Evolutionary conservation across 495 filamentous ascomycete genomes (phyloP).

Genomic region (Articulospora tetracladia): DNA sequence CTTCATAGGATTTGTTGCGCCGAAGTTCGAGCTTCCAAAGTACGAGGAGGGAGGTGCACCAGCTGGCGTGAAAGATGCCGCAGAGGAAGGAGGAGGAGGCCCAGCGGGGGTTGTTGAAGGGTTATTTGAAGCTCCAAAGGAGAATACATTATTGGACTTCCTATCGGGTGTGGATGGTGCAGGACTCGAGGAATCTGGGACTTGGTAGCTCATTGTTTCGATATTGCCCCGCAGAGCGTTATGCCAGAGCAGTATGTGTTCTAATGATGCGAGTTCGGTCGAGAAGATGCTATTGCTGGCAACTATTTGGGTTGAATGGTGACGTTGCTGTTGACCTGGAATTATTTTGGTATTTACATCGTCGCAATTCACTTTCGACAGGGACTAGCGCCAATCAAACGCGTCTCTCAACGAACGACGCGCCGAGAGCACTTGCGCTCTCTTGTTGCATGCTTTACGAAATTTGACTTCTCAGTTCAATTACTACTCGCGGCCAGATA

Average conservation of each 20-base stretch:
- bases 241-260: neutral
- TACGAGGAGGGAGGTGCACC: slow-evolving; percentile 61
- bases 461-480: neutral
- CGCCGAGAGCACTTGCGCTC: neutral
- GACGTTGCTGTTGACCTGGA: neutral
- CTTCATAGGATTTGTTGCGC: slow-evolving; percentile 35
- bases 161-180: slow-evolving; percentile 29
- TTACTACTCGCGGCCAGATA: neutral
- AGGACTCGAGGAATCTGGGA: slow-evolving; percentile 26
- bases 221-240: slow-evolving; percentile 1
- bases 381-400: slow-evolving; percentile 12
- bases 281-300: neutral
- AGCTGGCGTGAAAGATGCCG: slow-evolving; percentile 69
- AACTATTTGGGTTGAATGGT: neutral
- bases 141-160: slow-evolving; percentile 14
- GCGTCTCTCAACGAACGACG: slow-evolving; percentile 12
- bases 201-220: slow-evolving; percentile 21
- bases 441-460: neutral
- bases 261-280: neutral
- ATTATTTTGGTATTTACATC: neutral
- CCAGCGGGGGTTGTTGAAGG: slow-evolving; percentile 77
- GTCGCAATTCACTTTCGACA: neutral
- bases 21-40: slow-evolving; percentile 63
- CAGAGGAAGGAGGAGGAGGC: slow-evolving; percentile 67
- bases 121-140: slow-evolving; percentile 31